Percentiles rank a stretch among this genome's conserved stretches.
Conservation (phyloP, 2,329 filamentous ascomycete genomes). For the Endothia cerciana region DNA sequence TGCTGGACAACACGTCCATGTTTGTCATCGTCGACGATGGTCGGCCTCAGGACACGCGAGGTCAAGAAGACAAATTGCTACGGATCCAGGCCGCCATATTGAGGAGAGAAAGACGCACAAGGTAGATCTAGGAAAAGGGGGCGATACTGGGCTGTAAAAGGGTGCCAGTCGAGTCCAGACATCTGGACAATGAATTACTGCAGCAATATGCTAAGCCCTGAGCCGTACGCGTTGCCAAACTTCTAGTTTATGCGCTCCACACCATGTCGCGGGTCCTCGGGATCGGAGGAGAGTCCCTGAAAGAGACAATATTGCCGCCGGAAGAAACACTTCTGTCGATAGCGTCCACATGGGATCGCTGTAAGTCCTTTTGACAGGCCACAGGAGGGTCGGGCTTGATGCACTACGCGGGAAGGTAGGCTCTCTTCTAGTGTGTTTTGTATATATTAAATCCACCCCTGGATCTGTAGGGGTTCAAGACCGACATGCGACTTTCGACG, state of each 20-base stretch:
- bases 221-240: background rate
- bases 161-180: background rate
- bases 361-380: background rate
- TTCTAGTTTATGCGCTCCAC: background rate
- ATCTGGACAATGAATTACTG: background rate
- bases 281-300: background rate
- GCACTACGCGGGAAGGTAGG: background rate
- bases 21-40: background rate
- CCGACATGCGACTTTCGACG: background rate
- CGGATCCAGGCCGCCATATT: background rate
- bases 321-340: background rate
- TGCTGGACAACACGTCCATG: background rate
- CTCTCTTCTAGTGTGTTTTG: background rate
- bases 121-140: background rate
- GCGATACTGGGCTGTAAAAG: background rate
- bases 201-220: background rate
- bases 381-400: background rate
- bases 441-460: background rate
- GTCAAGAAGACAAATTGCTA: background rate
- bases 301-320: background rate
- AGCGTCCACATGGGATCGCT: background rate
- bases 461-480: background rate
- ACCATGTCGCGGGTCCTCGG: conserved; percentile 1
- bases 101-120: background rate
- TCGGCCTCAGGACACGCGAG: background rate